phyloP scores from a whole-genome alignment of 2,329 filamentous ascomycete genomes.

The Aspergillus novofumigatus region DNA sequence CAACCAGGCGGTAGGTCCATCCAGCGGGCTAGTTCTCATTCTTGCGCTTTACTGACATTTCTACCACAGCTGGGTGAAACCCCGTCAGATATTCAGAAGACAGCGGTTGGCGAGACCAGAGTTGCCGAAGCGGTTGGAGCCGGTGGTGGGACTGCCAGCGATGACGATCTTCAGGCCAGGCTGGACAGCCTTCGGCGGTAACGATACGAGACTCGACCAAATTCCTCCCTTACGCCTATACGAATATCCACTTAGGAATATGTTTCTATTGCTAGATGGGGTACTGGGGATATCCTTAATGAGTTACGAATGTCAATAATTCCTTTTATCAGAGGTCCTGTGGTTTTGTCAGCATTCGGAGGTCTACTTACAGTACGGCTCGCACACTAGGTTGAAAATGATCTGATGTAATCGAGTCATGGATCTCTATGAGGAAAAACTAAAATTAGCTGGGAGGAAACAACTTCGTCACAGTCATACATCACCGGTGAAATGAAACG shows the following conservation, averaged over 20 bases:
- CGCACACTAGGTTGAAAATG: not conserved
- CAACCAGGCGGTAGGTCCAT: conserved; percentile 70
- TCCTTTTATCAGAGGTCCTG: not conserved
- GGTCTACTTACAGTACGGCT: not conserved
- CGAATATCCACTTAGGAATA: not conserved
- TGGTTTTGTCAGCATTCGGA: not conserved
- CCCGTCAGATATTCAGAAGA: conserved; percentile 74
- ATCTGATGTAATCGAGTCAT: not conserved
- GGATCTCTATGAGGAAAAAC: not conserved
- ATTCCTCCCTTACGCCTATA: not conserved
- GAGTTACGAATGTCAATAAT: not conserved
- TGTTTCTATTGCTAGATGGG: not conserved
- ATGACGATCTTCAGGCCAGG: conserved; percentile 90
- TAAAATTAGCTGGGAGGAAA: not conserved
- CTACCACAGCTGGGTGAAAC: conserved; percentile 76
- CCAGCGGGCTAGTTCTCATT: not conserved
- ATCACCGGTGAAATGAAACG: not conserved
- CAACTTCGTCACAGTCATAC: not conserved
- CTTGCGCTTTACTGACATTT: conserved; percentile 16
- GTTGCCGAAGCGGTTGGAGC: conserved; percentile 78
- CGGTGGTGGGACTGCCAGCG: conserved; percentile 52
- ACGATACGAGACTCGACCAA: conserved; percentile 11
- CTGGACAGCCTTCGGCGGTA: conserved; percentile 75
- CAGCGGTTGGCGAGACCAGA: conserved; percentile 66
- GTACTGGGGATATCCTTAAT: not conserved